Base-by-base conservation (phyloP, 2,329 filamentous ascomycete species). In the Penicillium sp. region DNA sequence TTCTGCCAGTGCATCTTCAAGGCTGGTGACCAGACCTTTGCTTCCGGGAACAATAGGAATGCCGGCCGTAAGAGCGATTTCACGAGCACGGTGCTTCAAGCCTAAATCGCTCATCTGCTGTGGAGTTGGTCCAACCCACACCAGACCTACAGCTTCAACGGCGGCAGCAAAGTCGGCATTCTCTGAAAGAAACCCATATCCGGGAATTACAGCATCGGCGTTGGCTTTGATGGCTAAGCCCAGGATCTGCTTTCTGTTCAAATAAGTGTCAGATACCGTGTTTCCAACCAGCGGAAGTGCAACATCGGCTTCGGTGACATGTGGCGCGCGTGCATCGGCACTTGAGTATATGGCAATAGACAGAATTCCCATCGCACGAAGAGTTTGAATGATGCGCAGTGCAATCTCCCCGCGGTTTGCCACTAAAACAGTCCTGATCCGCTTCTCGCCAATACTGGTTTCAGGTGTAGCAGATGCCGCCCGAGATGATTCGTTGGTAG, bases 151-250 rank as follows among this genome's bases (percentile, higher is more conserved):
- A 9, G 79, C 73, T 22, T 76, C 69, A 0, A 87, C 81, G 0
- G 76, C 72, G 22, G 76, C 68, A 0, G 87, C 86, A 66, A 89
- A 89, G 4, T 82, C 78, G 4, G 83, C 79, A 65, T 88, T 87
- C 57, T 89, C 87, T 0, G 82, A 83, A 1, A 90, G 71, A 58
- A 88, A 89, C 0, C 87, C 87, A 72, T 90, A 89, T 2, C 87
- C 87, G 0, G 87, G 87, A 49, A 87, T 85, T 16, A 89, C 79
- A 3, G 84, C 85, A 58, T 88, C 79, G 2, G 73, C 82, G 21
- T 11, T n/a, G n/a, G 44, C 7, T 26, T 47, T 47, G 8, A 31
- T 9, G 19, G 51, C 22, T 1, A 53, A 16, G 6, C 19, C 43
- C 11, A 53, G 4, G 2, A 53, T 63, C 31, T 42, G 27, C 13